These are phyloP conservation scores for Xylaria grammica DNA, from an alignment of 495 filamentous ascomycete genomes.

Conservation along the genomic window DNA sequence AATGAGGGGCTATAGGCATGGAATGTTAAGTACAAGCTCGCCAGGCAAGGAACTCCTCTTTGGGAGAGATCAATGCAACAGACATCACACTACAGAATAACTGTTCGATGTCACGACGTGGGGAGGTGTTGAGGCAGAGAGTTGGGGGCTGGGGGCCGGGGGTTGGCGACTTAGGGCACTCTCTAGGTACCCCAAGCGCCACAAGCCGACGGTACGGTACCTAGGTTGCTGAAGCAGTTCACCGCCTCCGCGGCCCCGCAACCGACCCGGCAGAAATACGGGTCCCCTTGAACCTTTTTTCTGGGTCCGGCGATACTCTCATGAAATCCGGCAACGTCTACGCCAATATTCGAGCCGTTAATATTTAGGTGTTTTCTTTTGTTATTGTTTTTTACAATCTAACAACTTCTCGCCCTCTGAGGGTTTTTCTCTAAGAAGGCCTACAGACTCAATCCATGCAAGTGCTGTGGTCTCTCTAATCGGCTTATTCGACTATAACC, in stretches of 20 bases:
- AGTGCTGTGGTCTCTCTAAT: too few relatives aligned
- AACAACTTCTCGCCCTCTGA: too few relatives aligned
- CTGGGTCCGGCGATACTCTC: too few relatives aligned
- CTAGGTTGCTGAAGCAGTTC: too few relatives aligned
- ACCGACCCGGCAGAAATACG: conserved; percentile 3
- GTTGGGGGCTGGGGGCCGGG: background rate
- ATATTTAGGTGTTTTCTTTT: too few relatives aligned
- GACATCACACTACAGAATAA: background rate
- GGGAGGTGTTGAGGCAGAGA: background rate
- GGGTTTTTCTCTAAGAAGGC: too few relatives aligned
- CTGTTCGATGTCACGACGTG: background rate
- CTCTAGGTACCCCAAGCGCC: background rate
- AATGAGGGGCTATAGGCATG: background rate
- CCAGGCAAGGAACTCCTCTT: background rate
- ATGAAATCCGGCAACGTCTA: too few relatives aligned
- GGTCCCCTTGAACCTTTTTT: conserved; percentile 18
- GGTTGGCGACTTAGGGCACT: background rate
- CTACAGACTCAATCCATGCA: too few relatives aligned
- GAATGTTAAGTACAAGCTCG: background rate
- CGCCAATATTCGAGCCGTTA: too few relatives aligned
- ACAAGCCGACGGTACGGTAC: background rate
- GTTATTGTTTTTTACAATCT: too few relatives aligned
- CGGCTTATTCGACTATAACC: background rate
- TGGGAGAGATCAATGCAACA: background rate
- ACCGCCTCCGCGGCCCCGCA: conserved; percentile 13